Conservation (phyloP, 2,329 filamentous ascomycete genomes). For the Cyclaneusma minus region DNA sequence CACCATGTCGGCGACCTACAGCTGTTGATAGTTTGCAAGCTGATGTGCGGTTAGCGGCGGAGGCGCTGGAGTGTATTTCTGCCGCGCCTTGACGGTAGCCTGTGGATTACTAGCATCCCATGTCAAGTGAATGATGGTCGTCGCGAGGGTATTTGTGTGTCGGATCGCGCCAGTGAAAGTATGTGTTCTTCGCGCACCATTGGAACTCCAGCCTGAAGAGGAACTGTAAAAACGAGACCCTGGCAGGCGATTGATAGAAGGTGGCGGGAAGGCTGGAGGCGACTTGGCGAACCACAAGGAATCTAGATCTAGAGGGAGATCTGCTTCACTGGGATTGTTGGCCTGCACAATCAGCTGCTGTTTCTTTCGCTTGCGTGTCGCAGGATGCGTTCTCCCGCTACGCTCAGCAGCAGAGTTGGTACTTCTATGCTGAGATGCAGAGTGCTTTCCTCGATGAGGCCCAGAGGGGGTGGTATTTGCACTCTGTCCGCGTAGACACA, state of each 20-base stretch:
- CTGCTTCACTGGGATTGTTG: constrained; percentile 7
- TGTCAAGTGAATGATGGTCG: constrained; percentile 19
- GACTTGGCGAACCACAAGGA: constrained; percentile 17
- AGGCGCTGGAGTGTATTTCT: constrained; percentile 18
- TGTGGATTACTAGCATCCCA: constrained; percentile 20
- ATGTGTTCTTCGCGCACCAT: constrained; percentile 13
- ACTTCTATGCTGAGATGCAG: too few species aligned
- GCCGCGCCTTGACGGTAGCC: constrained; percentile 17
- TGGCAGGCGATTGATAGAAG: constrained; percentile 7
- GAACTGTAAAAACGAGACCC: constrained; percentile 7
- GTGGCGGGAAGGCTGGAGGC: constrained; percentile 13
- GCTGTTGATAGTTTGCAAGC: constrained; percentile 9
- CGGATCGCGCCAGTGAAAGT: constrained; percentile 18
- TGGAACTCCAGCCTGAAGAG: constrained; percentile 10
- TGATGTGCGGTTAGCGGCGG: constrained; percentile 8
- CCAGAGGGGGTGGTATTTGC: too few species aligned
- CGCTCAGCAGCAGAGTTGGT: too few species aligned
- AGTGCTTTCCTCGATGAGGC: too few species aligned
- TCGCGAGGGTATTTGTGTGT: constrained; percentile 16
- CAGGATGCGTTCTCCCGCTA: too few species aligned
- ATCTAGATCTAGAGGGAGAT: constrained; percentile 16
- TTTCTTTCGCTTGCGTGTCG: too few species aligned
- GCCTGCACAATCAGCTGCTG: constrained; percentile 9
- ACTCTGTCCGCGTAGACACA: too few species aligned
- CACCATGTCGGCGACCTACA: constrained; percentile 3